phyloP scores from a whole-genome alignment of 2,329 filamentous ascomycete species.

The Bipolaris bicolor region DNA sequence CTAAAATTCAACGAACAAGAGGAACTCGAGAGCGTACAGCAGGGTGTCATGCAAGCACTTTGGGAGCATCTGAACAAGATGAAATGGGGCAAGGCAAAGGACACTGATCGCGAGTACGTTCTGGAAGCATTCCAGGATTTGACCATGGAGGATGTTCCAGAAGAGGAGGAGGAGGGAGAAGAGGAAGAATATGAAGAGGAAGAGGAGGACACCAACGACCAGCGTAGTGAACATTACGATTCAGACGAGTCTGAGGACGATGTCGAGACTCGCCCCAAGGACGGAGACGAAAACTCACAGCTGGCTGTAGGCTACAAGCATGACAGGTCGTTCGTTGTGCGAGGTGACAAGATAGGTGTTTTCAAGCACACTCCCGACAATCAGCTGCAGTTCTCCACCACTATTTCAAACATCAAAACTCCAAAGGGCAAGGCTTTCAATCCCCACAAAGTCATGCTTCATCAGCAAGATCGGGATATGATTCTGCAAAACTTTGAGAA shows the following conservation, averaged over 20 bases:
- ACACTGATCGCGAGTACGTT: conserved; percentile 91
- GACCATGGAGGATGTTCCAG: conserved; percentile 79
- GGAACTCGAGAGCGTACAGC: conserved; percentile 84
- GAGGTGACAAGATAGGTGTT: conserved; percentile 96
- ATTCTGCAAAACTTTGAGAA: conserved; percentile 83
- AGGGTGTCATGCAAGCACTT: conserved; percentile 90
- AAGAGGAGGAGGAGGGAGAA: conserved; percentile 60
- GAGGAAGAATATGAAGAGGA: conserved; percentile 68
- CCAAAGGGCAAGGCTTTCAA: conserved; percentile 82
- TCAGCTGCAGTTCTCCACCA: conserved; percentile 92
- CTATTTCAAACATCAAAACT: conserved; percentile 93
- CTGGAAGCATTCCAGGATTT: conserved; percentile 94
- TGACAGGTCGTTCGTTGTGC: conserved; percentile 94
- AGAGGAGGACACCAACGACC: conserved; percentile 67
- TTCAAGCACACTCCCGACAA: conserved; percentile 97
- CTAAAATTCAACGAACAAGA: conserved; percentile 86
- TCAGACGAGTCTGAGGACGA: conserved; percentile 82
- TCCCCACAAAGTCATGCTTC: conserved; percentile 96
- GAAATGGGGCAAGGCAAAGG: conserved; percentile 93
- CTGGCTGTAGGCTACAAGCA: conserved; percentile 97
- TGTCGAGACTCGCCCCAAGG: conserved; percentile 68
- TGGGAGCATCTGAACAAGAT: conserved; percentile 96
- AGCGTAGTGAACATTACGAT: conserved; percentile 75
- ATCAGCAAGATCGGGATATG: conserved; percentile 87
- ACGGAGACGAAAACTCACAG: conserved; percentile 88